These are phyloP conservation scores for Vitis hybrid DNA, from an alignment of 177 flowering plant species.

Conservation along the genomic window DNA sequence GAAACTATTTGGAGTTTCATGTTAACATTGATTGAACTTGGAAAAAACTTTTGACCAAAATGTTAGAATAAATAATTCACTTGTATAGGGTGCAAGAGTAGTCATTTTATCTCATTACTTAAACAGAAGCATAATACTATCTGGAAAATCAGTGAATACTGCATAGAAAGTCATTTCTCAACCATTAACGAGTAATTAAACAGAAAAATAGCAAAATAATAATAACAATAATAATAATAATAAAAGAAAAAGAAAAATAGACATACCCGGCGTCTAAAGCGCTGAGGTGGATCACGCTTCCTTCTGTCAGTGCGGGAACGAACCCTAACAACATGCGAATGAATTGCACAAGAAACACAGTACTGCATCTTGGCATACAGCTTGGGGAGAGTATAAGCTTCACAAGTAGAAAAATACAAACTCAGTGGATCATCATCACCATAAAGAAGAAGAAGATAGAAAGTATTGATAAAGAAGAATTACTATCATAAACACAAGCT, in stretches of 20 bases:
- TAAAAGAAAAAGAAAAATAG: background rate
- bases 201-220: too few species aligned
- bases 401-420: background rate
- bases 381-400: conserved; percentile 87
- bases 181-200: too few species aligned
- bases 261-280: conserved; percentile 78
- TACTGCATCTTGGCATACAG: conserved; percentile 91
- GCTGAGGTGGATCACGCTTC: conserved; percentile 88
- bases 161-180: too few species aligned
- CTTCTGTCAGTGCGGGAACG: conserved; percentile 78
- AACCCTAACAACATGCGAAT: conserved; percentile 92
- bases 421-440: background rate
- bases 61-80: too few species aligned
- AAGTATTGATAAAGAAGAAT: background rate
- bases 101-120: too few species aligned
- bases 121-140: too few species aligned
- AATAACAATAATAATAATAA: too few species aligned
- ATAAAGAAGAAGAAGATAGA: background rate
- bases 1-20: too few species aligned
- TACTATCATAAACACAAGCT: conserved; percentile 49
- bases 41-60: too few species aligned
- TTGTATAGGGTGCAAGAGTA: too few species aligned
- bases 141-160: too few species aligned
- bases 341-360: conserved; percentile 96
- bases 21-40: too few species aligned